Evolutionary conservation across 73 alveolate genomes (phyloP), one percentile per base, ranked within the genome.

Genomic region (Uronychia binucleata): DNA sequence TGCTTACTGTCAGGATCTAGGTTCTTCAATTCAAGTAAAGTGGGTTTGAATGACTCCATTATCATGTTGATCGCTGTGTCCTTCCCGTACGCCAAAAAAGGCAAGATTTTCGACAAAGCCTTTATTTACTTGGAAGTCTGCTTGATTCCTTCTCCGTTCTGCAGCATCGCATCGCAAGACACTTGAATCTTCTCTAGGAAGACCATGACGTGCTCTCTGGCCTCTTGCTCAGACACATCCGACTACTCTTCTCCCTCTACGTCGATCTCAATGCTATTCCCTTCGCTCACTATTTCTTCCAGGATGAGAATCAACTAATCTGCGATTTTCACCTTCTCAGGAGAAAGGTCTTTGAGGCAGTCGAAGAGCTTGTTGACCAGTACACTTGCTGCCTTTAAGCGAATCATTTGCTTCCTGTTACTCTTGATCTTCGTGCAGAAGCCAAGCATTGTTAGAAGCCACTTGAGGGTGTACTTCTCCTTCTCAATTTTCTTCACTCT

Each of bases 71-170:
- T 35, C 5, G 91, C 91, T 26, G 74, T 34, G 29, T 85, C 91
- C 27, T 85, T 74, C 31, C 30, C 28, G 25, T 78, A 31, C 1
- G 77, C 77, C 8, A 85, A 46, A 74, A 85, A 77, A 26, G 91
- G 86, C 46, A 85, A 28, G 28, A 85, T 85, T 59, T 85, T 85
- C 28, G 91, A 85, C 0, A 85, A 75, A 32, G 91, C 91, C 58
- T 77, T 85, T n/a, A 85, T 85, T 31, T 85, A 74, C 75, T 85
- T 35, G 25, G 91, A 85, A 1, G 91, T 85, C 82, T 77, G 76
- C 0, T 85, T 77, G 30, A 85, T n/a, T 1, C 86, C 30, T 26
- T 75, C n/a, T 0, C 27, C 67, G 35, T 85, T 77, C 1, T 14
- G 57, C 13, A 57, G 33, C 91, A 85, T 85, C 33, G 76, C 86